These are phyloP conservation scores for Lenwebbia sp. DNA, from an alignment of 345 rosid genomes.

Conservation along the genomic window DNA sequence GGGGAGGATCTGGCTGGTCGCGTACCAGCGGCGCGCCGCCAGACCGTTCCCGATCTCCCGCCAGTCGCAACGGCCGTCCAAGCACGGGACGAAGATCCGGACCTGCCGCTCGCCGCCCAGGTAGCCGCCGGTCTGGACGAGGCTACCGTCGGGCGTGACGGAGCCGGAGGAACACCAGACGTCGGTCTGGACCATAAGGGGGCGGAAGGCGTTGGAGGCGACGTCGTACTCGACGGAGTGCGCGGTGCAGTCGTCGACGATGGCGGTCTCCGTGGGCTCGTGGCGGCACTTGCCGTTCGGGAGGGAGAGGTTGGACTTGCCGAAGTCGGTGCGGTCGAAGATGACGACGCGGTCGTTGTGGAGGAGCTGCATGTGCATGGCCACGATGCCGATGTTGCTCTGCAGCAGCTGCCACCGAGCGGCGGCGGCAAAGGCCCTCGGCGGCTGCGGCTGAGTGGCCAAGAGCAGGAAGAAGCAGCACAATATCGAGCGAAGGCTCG, in stretches of 20 bases:
- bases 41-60: slow-evolving; percentile 9
- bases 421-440: neutral
- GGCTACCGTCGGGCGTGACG: slow-evolving; percentile 8
- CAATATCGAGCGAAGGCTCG: neutral
- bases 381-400: slow-evolving; percentile 13
- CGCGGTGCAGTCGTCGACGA: slow-evolving; percentile 4
- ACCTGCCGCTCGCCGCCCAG: slow-evolving; percentile 3
- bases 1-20: slow-evolving; percentile 20
- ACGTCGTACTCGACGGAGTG: slow-evolving; percentile 28
- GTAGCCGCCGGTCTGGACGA: slow-evolving; percentile 25
- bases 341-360: slow-evolving; percentile 19
- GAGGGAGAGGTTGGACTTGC: slow-evolving; percentile 32
- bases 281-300: slow-evolving; percentile 20
- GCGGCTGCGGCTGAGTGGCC: neutral
- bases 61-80: slow-evolving; percentile 6
- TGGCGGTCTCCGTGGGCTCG: slow-evolving; percentile 2
- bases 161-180: slow-evolving; percentile 54
- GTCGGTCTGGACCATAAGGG: slow-evolving; percentile 27
- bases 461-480: neutral
- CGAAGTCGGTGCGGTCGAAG: slow-evolving; percentile 32
- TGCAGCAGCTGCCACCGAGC: slow-evolving; percentile 18
- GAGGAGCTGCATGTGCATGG: slow-evolving; percentile 32
- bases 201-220: slow-evolving; percentile 21
- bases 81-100: slow-evolving; percentile 8
- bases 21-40: slow-evolving; percentile 31